Evolutionary conservation across 176 grass and related monocot genomes (phyloP).

Genomic region (Chloris gayana): DNA sequence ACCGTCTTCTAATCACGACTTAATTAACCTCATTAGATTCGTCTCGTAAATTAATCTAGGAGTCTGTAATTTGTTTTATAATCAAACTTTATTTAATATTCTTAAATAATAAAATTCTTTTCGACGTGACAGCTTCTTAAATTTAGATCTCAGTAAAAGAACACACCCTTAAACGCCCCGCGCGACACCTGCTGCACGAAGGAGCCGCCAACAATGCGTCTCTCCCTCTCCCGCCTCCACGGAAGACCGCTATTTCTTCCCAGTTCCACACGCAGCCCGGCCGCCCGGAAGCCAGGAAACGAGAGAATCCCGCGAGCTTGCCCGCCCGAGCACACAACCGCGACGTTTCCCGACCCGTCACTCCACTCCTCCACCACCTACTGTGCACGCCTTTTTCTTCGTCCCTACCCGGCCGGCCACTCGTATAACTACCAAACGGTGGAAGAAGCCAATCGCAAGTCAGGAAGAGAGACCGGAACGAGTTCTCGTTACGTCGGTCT

Average conservation of each 20-base stretch:
- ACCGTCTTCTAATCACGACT: too few relatives aligned
- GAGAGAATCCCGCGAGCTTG: neutral
- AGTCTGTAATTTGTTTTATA: too few relatives aligned
- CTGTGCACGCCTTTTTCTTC: neutral
- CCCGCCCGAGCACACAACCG: constrained; percentile 38
- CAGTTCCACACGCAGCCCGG: neutral
- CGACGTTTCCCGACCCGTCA: constrained; percentile 43
- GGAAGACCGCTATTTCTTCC: neutral
- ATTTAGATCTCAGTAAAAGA: too few relatives aligned
- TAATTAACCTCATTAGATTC: too few relatives aligned
- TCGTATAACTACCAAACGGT: constrained; percentile 32
- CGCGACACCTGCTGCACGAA: neutral
- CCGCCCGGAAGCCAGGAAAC: neutral
- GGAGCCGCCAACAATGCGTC: neutral
- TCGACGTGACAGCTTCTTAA: too few relatives aligned
- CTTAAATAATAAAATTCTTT: too few relatives aligned
- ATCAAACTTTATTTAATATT: too few relatives aligned
- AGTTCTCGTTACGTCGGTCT: neutral
- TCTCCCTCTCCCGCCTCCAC: neutral
- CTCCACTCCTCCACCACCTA: constrained; percentile 44
- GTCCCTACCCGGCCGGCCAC: neutral
- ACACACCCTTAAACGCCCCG: neutral
- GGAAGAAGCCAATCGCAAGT: constrained; percentile 17
- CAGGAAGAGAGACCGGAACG: neutral
- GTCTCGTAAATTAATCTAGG: too few relatives aligned